Evolutionary conservation across 2,329 filamentous ascomycete species (phyloP).

Genomic region (Neofusicoccum laricinum): DNA sequence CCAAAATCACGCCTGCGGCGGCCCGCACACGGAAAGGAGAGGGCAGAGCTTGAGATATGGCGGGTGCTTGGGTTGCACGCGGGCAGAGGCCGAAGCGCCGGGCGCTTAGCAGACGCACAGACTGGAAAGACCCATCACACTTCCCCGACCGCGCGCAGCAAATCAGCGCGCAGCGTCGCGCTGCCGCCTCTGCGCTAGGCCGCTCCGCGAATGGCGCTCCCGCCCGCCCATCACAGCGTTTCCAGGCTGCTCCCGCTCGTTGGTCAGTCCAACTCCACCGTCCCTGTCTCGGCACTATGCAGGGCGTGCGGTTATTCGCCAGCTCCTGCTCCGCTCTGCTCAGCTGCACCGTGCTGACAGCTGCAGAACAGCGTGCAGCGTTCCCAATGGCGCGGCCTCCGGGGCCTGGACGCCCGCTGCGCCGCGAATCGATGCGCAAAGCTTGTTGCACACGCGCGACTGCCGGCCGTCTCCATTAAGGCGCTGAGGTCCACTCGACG

Average conservation of each 20-base stretch:
- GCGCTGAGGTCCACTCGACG: constrained; percentile 1
- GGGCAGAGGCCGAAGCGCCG: constrained; percentile 9
- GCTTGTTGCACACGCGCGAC: constrained; percentile 8
- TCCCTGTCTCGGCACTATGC: constrained; percentile 13
- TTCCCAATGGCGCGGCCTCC: constrained; percentile 3
- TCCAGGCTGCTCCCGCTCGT: background rate
- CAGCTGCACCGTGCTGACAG: constrained; percentile 14
- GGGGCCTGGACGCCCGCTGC: constrained; percentile 6
- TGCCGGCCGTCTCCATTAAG: constrained; percentile 11
- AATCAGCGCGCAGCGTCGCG: background rate
- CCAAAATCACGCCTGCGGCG: background rate
- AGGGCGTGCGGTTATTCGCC: constrained; percentile 9
- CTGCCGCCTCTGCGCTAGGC: background rate
- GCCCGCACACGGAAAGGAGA: background rate
- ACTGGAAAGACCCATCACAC: constrained; percentile 10
- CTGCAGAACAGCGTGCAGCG: constrained; percentile 11
- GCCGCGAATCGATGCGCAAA: constrained; percentile 16
- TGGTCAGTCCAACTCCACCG: background rate
- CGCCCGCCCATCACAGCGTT: constrained; percentile 4
- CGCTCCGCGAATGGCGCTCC: constrained; percentile 1
- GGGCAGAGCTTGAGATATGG: constrained; percentile 2
- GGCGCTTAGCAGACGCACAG: constrained; percentile 15
- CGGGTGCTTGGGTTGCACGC: constrained; percentile 8
- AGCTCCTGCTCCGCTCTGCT: constrained; percentile 7
- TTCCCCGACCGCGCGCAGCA: background rate